Base-by-base conservation (phyloP, 164 flowering plant genomes). In the Stephania japonica region DNA sequence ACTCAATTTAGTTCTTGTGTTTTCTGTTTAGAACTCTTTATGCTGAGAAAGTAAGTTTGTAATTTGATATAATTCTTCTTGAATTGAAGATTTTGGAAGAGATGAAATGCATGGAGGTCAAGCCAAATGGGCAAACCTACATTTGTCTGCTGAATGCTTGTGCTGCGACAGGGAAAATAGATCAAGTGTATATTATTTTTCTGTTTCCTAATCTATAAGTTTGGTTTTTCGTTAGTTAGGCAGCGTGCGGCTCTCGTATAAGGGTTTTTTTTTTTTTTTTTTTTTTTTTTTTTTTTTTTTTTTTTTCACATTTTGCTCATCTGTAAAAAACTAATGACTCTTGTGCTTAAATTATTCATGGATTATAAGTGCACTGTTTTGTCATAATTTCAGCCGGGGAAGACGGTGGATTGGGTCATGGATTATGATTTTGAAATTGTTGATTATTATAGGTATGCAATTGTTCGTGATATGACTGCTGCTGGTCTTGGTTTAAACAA, bases 391-490 rank as follows among this genome's bases (percentile, higher is more conserved):
- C 53, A 16, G 71, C 19, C 42, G 41, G 25, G 4, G 10, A 5
- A 67, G 23, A 63, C 16, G 41, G 18, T 59, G 66, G 14, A 50
- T n/a, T 70, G 65, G 42, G 26, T 47, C 64, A 7, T 59, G 64
- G 64, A n/a, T 59, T 21, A 6, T 59, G 21, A 59, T 59, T 32
- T 5, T 59, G 64, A n/a, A 59, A 59, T 59, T 59, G 64, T 59
- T 7, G 21, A 59, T 59, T 10, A 59, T 59, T 59, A 23, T 82
- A 95, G 99, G 80, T 84, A 85, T 79, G 91, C 97, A 27, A 93
- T 93, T 86, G 94, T 93, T 24, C 92, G 97, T 73, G 99, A 95
- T 81, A 91, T 95, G 99, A 90, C 95, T 84, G 92, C 97, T 6
- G 99, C 97, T 83, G 98, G 99, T 78, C 90, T 89, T 75, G 98